These are phyloP conservation scores for Polygonum aviculare DNA, from an alignment of 148 eudicot genomes.

Conservation along the genomic window DNA sequence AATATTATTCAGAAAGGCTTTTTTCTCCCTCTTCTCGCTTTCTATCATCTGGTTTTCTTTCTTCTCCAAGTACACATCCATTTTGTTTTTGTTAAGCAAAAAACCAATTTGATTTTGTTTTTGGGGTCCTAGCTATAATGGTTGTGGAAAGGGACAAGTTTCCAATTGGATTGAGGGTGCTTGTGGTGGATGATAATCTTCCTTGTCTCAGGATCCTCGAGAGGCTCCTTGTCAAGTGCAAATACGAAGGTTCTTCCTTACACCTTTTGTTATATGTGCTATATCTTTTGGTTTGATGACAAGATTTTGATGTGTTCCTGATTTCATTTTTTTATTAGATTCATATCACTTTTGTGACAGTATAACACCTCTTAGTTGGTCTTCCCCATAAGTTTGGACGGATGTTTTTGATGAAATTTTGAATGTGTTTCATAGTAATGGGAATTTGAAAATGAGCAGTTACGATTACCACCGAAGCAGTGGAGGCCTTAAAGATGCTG, in stretches of 20 bases:
- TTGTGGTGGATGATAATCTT: conserved; percentile 41
- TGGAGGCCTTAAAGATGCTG: conserved; percentile 38
- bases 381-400: too few species aligned
- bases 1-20: not conserved
- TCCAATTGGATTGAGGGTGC: conserved; percentile 36
- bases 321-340: too few species aligned
- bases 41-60: too few species aligned
- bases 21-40: too few species aligned
- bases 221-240: conserved; percentile 33
- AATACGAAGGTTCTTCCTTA: conserved; percentile 22
- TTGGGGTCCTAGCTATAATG: not conserved
- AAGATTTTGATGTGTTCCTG: too few species aligned
- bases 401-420: too few species aligned
- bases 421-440: not conserved
- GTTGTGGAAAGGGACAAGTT: conserved; percentile 13
- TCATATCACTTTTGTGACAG: too few species aligned
- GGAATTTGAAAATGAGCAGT: conserved; percentile 24
- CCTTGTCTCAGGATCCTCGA: conserved; percentile 36
- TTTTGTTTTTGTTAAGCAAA: too few species aligned
- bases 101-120: not conserved
- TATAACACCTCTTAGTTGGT: too few species aligned
- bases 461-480: conserved; percentile 45
- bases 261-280: too few species aligned
- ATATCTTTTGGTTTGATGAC: too few species aligned
- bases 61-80: not conserved